phyloP scores from a whole-genome alignment of 139 green algal genomes.

The Chlamydomonas schloesseri region DNA sequence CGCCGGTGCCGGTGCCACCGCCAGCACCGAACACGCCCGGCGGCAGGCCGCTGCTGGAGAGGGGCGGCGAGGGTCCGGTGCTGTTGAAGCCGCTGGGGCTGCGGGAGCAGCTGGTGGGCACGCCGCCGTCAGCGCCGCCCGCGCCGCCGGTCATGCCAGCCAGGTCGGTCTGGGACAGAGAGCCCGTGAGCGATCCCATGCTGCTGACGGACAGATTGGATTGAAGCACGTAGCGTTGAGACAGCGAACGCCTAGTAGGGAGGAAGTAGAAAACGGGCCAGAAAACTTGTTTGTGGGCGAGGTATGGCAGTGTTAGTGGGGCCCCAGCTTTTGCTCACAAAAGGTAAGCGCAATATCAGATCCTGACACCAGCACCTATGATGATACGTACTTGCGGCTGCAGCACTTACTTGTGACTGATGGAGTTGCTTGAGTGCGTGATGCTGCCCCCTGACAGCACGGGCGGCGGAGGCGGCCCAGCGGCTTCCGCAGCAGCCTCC shows the following conservation, averaged over 20 bases:
- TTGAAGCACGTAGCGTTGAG: slow-evolving; percentile 54
- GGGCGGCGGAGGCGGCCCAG: slow-evolving; percentile 44
- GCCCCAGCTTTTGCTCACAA: too few relatives aligned
- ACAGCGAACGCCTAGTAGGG: slow-evolving; percentile 17
- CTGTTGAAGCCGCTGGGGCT: neutral
- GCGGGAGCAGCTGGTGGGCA: too few relatives aligned
- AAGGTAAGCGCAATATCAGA: too few relatives aligned
- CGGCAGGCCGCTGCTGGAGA: neutral
- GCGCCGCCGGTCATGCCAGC: neutral
- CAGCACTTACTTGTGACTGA: too few relatives aligned
- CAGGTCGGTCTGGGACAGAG: slow-evolving; percentile 6
- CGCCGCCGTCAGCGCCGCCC: too few relatives aligned
- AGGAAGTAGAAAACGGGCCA: too few relatives aligned
- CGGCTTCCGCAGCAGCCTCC: slow-evolving; percentile 42
- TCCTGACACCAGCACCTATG: too few relatives aligned
- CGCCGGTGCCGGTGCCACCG: too few relatives aligned
- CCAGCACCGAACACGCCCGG: neutral
- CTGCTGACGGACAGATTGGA: slow-evolving; percentile 48
- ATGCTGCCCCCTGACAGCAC: neutral
- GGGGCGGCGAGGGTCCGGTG: neutral
- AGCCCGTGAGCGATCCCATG: slow-evolving; percentile 2
- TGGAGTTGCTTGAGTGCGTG: neutral
- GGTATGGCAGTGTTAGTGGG: too few relatives aligned
- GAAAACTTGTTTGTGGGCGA: too few relatives aligned
- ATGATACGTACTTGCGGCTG: too few relatives aligned